These are phyloP conservation scores for Tulasnella sp. DNA, from an alignment of 768 basidiomycete species.

Conservation along the genomic window DNA sequence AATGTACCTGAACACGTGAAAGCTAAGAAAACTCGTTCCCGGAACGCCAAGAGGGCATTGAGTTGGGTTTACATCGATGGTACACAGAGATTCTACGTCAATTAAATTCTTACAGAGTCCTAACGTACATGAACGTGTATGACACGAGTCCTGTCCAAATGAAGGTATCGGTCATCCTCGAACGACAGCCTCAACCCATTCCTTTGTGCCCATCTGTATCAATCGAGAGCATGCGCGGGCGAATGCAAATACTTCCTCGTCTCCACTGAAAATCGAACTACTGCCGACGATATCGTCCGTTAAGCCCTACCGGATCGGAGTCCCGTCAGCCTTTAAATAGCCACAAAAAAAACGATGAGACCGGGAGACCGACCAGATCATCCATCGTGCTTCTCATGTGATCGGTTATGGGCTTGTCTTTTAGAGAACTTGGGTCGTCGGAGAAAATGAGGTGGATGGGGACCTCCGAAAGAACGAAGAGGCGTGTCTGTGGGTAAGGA, in stretches of 20 bases:
- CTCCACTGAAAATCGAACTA: constrained; percentile 88
- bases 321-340: constrained; percentile 1
- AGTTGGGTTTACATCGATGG: background rate
- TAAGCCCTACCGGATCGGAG: constrained; percentile 45
- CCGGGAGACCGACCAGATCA: constrained; percentile 56
- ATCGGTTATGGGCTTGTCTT: constrained; percentile 42
- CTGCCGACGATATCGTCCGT: constrained; percentile 62
- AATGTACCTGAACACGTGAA: background rate
- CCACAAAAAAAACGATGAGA: constrained; percentile 12
- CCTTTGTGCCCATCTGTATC: constrained; percentile 82
- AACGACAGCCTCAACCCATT: constrained; percentile 48
- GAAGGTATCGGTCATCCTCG: background rate
- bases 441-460: constrained; percentile 87
- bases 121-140: background rate
- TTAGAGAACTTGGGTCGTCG: constrained; percentile 30
- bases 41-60: background rate
- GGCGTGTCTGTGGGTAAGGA: constrained; percentile 49
- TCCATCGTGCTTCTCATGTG: constrained; percentile 94
- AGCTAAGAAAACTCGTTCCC: background rate
- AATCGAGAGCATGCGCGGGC: constrained; percentile 82
- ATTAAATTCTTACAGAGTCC: background rate
- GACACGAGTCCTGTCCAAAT: background rate
- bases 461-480: constrained; percentile 87
- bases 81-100: background rate
- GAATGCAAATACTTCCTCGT: constrained; percentile 96